Percentiles rank a stretch among this genome's conserved stretches.
Evolutionary conservation across 1,139 yeast genomes (phyloP).

Genomic region (Hansenula lynferdii): DNA sequence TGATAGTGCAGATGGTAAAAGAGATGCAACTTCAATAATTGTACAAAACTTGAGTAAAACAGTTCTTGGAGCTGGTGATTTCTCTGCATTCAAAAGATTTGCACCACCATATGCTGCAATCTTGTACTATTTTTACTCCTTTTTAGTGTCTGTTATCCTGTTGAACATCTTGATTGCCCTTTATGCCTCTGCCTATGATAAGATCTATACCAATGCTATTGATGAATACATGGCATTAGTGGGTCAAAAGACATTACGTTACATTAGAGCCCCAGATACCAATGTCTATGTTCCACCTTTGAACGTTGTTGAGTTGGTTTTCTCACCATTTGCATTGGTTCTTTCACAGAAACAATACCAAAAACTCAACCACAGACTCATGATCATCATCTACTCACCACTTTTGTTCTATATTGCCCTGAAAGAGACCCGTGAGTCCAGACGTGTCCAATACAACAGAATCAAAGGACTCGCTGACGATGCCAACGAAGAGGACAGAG

Average conservation of each 20-base stretch:
- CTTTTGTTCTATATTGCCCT: slow-evolving; percentile 54
- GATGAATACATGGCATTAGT: slow-evolving; percentile 83
- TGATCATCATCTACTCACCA: slow-evolving; percentile 68
- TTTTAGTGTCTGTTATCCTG: slow-evolving; percentile 66
- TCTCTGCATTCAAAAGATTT: slow-evolving; percentile 61
- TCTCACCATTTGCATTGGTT: slow-evolving; percentile 32
- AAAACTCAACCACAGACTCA: slow-evolving; percentile 43
- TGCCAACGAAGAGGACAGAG: slow-evolving; percentile 72
- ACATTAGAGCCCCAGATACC: slow-evolving; percentile 84
- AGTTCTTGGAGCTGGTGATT: slow-evolving; percentile 68
- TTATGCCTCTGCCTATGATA: slow-evolving; percentile 78
- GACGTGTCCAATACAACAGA: slow-evolving; percentile 69
- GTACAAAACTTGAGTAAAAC: slow-evolving; percentile 65
- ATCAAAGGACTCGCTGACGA: slow-evolving; percentile 65
- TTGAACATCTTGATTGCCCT: slow-evolving; percentile 76
- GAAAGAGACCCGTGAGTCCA: slow-evolving; percentile 61
- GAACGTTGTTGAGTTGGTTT: slow-evolving; percentile 59
- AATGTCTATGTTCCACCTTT: slow-evolving; percentile 85
- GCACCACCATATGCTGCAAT: slow-evolving; percentile 84
- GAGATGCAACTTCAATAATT: slow-evolving; percentile 67
- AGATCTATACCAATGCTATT: slow-evolving; percentile 76
- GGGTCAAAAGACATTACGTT: slow-evolving; percentile 78
- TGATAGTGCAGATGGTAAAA: slow-evolving; percentile 81
- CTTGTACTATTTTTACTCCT: slow-evolving; percentile 71
- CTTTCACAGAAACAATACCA: slow-evolving; percentile 23